Evolutionary conservation across 352 stramenopile species (phyloP).

Genomic region (Globisporangium uncinulatum): DNA sequence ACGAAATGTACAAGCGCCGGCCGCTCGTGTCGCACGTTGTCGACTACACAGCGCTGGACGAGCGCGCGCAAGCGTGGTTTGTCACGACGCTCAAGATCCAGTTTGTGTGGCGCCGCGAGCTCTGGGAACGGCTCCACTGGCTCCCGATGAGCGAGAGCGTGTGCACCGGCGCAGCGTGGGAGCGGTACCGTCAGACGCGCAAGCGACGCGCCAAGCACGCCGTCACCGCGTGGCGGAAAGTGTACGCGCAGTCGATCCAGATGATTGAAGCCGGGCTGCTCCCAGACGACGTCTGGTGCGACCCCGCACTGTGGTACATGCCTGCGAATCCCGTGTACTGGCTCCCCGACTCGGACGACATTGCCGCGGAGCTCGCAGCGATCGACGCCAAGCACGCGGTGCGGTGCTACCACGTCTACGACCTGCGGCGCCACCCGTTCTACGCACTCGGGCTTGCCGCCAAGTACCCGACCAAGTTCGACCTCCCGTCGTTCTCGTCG

Average conservation of each 20-base stretch:
- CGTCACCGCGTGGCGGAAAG: slow-evolving; percentile 30
- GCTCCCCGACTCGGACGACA: slow-evolving; percentile 23
- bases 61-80: slow-evolving; percentile 24
- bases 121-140: slow-evolving; percentile 45
- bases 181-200: slow-evolving; percentile 35
- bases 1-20: slow-evolving; percentile 33
- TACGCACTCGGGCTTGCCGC: slow-evolving; percentile 15
- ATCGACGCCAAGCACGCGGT: slow-evolving; percentile 26
- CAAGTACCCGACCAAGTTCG: slow-evolving; percentile 16
- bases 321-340: slow-evolving; percentile 31
- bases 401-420: slow-evolving; percentile 20
- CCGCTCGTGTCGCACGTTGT: slow-evolving; percentile 25
- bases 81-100: slow-evolving; percentile 29
- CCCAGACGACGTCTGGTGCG: slow-evolving; percentile 36
- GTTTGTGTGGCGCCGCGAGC: slow-evolving; percentile 36
- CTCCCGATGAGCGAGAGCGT: slow-evolving; percentile 40
- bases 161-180: slow-evolving; percentile 24
- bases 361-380: slow-evolving; percentile 17
- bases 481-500: slow-evolving; percentile 16
- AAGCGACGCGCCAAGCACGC: slow-evolving; percentile 31
- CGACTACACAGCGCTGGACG: slow-evolving; percentile 18
- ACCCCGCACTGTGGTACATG: slow-evolving; percentile 42
- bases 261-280: slow-evolving; percentile 30
- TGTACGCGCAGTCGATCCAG: slow-evolving; percentile 40
- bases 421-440: slow-evolving; percentile 15